Percentiles rank a stretch among this genome's conserved stretches.
phyloP scores from a whole-genome alignment of 768 basidiomycete genomes.

The Nevesoporus exiguus region DNA sequence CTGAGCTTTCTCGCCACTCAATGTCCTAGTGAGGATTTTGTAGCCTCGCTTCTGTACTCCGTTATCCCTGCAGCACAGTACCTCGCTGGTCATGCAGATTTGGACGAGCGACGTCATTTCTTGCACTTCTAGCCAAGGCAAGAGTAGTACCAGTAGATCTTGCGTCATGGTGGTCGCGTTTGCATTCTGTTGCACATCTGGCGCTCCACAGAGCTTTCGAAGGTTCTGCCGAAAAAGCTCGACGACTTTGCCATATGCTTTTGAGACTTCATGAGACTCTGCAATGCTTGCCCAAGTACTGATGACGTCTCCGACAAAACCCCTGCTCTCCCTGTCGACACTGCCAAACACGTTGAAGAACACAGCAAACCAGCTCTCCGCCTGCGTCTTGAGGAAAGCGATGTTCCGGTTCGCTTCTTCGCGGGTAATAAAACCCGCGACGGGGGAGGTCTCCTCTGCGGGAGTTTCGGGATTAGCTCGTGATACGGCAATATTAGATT shows the following conservation, averaged over 20 bases:
- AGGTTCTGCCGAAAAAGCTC: conserved; percentile 68
- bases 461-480: conserved; percentile 28
- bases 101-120: conserved; percentile 66
- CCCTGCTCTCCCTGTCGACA: conserved; percentile 67
- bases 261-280: conserved; percentile 71
- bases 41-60: conserved; percentile 96
- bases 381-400: conserved; percentile 68
- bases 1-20: conserved; percentile 59
- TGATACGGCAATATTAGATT: conserved; percentile 65
- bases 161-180: conserved; percentile 60
- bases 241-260: conserved; percentile 77
- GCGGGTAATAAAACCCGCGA: conserved; percentile 41
- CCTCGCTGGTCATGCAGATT: conserved; percentile 60
- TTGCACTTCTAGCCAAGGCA: conserved; percentile 63
- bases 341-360: conserved; percentile 96
- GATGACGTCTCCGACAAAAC: conserved; percentile 85
- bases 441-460: conserved; percentile 22
- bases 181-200: conserved; percentile 34
- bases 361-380: conserved; percentile 91
- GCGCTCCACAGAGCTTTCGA: conserved; percentile 34
- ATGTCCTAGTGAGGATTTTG: conserved; percentile 73
- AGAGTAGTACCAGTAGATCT: conserved; percentile 82
- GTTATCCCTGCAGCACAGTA: conserved; percentile 76
- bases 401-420: conserved; percentile 66
- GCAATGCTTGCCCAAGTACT: conserved; percentile 83